These are phyloP conservation scores for Silene vulgaris DNA, from an alignment of 179 eudicot species.

Conservation along the genomic window DNA sequence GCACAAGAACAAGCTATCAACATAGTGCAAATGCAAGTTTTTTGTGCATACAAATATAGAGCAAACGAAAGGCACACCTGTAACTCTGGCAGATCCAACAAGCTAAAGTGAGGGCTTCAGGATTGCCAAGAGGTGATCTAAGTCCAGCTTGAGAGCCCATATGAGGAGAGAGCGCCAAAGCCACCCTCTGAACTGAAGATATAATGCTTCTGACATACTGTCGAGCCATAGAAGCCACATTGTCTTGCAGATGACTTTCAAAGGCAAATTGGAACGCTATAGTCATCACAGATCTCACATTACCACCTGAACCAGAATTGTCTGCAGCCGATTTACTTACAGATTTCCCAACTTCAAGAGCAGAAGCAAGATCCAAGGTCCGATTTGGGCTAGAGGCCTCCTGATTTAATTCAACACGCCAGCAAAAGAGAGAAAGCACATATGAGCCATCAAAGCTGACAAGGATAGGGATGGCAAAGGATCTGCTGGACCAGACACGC, in stretches of 20 bases:
- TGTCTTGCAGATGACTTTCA: constrained; percentile 84
- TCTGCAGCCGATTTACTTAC: constrained; percentile 46
- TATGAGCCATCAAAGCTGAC: constrained; percentile 3
- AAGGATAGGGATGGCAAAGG: background rate
- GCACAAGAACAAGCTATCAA: too few species aligned
- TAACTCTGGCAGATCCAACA: constrained; percentile 74
- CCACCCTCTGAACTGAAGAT: constrained; percentile 85
- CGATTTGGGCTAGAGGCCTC: constrained; percentile 80
- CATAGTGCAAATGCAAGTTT: background rate
- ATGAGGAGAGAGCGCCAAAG: constrained; percentile 71
- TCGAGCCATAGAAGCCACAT: constrained; percentile 79
- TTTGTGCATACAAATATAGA: background rate
- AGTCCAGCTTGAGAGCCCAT: constrained; percentile 54
- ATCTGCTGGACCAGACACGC: background rate
- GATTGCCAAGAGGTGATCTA: constrained; percentile 54
- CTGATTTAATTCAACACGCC: constrained; percentile 31
- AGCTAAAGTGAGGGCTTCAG: constrained; percentile 75
- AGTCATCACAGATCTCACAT: constrained; percentile 73
- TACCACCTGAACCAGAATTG: constrained; percentile 33
- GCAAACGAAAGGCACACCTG: constrained; percentile 32
- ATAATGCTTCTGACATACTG: constrained; percentile 76
- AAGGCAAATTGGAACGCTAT: constrained; percentile 89
- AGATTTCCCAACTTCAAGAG: constrained; percentile 70
- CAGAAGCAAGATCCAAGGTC: constrained; percentile 85
- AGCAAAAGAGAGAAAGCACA: constrained; percentile 6